Evolutionary conservation across 768 basidiomycete species (phyloP).

Genomic region (Leccinum incarnatum): DNA sequence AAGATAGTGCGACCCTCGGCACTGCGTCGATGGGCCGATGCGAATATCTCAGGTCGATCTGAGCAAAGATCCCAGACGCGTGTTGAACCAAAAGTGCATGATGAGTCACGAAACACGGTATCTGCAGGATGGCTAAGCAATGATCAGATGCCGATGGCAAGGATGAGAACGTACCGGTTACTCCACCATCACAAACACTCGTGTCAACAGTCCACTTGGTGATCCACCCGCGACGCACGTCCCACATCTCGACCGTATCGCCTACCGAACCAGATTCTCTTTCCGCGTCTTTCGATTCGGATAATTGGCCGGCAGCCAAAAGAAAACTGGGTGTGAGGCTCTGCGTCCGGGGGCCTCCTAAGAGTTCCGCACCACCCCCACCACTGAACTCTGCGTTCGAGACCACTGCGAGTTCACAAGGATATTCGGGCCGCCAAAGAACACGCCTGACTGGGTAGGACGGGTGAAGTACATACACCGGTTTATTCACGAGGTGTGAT

Average conservation of each 20-base stretch:
- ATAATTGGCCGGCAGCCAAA: slow-evolving; percentile 1
- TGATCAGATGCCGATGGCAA: background rate
- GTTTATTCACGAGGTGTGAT: slow-evolving; percentile 59
- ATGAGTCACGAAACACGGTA: slow-evolving; percentile 61
- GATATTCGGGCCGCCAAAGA: slow-evolving; percentile 72
- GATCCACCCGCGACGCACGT: slow-evolving; percentile 75
- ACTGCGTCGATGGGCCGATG: slow-evolving; percentile 66
- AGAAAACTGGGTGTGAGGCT: slow-evolving; percentile 22
- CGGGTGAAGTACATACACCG: slow-evolving; percentile 70
- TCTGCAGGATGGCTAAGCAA: slow-evolving; percentile 40
- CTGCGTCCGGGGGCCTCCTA: slow-evolving; percentile 30
- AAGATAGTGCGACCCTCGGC: slow-evolving; percentile 59
- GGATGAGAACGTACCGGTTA: slow-evolving; percentile 54
- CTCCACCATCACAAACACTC: slow-evolving; percentile 64
- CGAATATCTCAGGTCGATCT: slow-evolving; percentile 68
- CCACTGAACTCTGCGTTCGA: slow-evolving; percentile 58
- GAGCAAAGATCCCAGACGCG: slow-evolving; percentile 75
- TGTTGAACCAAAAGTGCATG: slow-evolving; percentile 75
- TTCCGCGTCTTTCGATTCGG: slow-evolving; percentile 18
- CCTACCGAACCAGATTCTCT: slow-evolving; percentile 29
- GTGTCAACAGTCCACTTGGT: slow-evolving; percentile 78
- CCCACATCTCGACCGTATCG: slow-evolving; percentile 82
- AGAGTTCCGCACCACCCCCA: slow-evolving; percentile 21
- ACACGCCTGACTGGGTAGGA: slow-evolving; percentile 73
- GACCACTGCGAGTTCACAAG: slow-evolving; percentile 72